A percentile compares a stretch with the other conserved stretches of the same genome.
Evolutionary conservation across 2,329 filamentous ascomycete species (phyloP).

Genomic region (Claviceps maximensis): DNA sequence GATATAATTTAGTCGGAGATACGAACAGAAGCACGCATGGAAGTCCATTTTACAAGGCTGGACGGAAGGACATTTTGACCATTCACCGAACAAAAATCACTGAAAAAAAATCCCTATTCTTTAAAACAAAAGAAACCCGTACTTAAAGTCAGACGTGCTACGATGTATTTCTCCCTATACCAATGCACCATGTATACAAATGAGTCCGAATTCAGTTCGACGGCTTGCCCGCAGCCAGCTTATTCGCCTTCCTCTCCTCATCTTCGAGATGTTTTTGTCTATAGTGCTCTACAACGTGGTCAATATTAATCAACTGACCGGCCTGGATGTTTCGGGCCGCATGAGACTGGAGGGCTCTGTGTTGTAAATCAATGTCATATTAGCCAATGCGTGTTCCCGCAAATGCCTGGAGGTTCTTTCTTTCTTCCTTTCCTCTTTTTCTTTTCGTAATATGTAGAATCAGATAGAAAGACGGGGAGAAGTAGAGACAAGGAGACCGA

Average conservation of each 20-base stretch:
- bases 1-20: too few species aligned
- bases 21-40: too few species aligned
- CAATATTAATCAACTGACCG: slow-evolving; percentile 39
- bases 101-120: not conserved
- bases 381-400: not conserved
- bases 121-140: not conserved
- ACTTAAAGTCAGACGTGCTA: not conserved
- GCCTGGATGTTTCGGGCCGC: slow-evolving; percentile 40
- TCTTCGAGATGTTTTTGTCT: slow-evolving; percentile 38
- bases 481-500: too few species aligned
- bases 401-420: too few species aligned
- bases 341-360: slow-evolving; percentile 36
- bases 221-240: slow-evolving; percentile 28
- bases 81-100: too few species aligned
- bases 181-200: not conserved
- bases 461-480: not conserved
- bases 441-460: not conserved
- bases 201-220: slow-evolving; percentile 9
- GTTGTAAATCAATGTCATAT: not conserved
- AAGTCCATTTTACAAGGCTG: too few species aligned
- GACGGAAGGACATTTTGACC: too few species aligned
- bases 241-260: slow-evolving; percentile 41
- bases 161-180: not conserved
- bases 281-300: slow-evolving; percentile 45
- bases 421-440: not conserved